These are phyloP conservation scores for Pyrenopolyporus hunteri DNA, from an alignment of 495 filamentous ascomycete genomes.

Conservation along the genomic window DNA sequence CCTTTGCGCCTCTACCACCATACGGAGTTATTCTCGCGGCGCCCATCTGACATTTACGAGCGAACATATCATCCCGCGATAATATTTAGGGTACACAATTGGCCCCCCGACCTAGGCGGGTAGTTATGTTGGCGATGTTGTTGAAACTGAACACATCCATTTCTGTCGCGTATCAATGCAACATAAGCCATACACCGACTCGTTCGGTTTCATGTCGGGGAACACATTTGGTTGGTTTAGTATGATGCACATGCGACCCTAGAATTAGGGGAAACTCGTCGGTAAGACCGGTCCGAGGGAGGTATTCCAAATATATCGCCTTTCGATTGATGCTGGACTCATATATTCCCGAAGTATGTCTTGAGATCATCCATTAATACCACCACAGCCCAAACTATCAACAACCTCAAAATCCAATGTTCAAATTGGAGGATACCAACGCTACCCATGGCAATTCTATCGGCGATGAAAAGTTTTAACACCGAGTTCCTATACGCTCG, in stretches of 20 bases:
- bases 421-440: slow-evolving; percentile 39
- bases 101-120: too few species aligned
- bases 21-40: too few species aligned
- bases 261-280: background rate
- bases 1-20: too few species aligned
- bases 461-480: slow-evolving; percentile 46
- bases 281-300: background rate
- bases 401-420: slow-evolving; percentile 33
- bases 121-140: too few species aligned
- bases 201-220: slow-evolving; percentile 13
- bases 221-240: background rate
- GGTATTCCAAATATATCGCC: background rate
- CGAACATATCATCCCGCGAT: too few species aligned
- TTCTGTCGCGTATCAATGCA: too few species aligned
- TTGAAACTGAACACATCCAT: too few species aligned
- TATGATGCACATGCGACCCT: background rate
- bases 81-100: too few species aligned
- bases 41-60: too few species aligned
- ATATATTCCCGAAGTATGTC: background rate
- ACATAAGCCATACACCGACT: background rate
- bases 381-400: slow-evolving; percentile 41
- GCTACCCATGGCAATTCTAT: slow-evolving; percentile 42
- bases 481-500: slow-evolving; percentile 41
- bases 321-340: background rate
- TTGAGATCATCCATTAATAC: slow-evolving; percentile 1